phyloP scores from a whole-genome alignment of 2,329 filamentous ascomycete species.

The Fusarium poae region DNA sequence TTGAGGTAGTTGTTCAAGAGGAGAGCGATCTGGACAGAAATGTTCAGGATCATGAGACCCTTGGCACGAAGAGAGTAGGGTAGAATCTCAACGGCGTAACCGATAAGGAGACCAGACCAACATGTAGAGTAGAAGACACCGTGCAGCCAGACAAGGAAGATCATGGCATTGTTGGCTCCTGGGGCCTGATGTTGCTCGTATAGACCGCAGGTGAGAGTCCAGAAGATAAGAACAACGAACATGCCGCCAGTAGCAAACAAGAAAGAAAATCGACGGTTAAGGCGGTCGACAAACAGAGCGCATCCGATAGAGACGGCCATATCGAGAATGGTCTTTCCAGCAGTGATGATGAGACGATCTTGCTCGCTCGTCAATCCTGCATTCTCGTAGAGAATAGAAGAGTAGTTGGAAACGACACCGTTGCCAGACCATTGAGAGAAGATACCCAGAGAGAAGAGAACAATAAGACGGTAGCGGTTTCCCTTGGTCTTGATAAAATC shows the following conservation, averaged over 20 bases:
- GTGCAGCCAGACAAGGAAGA: constrained; percentile 71
- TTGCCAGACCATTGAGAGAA: constrained; percentile 78
- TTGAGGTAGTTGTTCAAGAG: constrained; percentile 68
- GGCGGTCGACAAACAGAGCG: constrained; percentile 63
- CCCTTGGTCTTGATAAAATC: constrained; percentile 73
- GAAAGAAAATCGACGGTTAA: constrained; percentile 67
- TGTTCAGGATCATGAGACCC: constrained; percentile 73
- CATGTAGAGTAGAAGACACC: constrained; percentile 71
- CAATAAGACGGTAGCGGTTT: constrained; percentile 72
- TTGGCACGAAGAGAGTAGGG: constrained; percentile 70
- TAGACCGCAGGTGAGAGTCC: constrained; percentile 67
- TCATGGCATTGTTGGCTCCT: constrained; percentile 65
- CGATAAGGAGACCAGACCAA: constrained; percentile 69
- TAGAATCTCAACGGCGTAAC: constrained; percentile 70
- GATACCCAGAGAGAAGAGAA: constrained; percentile 72
- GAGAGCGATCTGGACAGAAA: constrained; percentile 71
- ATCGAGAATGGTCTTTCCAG: constrained; percentile 70
- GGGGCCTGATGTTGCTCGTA: constrained; percentile 60
- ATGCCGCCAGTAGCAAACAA: constrained; percentile 63
- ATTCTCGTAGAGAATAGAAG: constrained; percentile 70
- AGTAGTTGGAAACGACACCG: constrained; percentile 75
- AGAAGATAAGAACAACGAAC: constrained; percentile 61
- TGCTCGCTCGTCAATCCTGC: constrained; percentile 70
- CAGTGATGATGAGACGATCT: constrained; percentile 66
- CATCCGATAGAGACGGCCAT: constrained; percentile 69